Evolutionary conservation across 495 filamentous ascomycete species (phyloP), one percentile per base, ranked within the genome.

Genomic region (Rusavskia elegans): DNA sequence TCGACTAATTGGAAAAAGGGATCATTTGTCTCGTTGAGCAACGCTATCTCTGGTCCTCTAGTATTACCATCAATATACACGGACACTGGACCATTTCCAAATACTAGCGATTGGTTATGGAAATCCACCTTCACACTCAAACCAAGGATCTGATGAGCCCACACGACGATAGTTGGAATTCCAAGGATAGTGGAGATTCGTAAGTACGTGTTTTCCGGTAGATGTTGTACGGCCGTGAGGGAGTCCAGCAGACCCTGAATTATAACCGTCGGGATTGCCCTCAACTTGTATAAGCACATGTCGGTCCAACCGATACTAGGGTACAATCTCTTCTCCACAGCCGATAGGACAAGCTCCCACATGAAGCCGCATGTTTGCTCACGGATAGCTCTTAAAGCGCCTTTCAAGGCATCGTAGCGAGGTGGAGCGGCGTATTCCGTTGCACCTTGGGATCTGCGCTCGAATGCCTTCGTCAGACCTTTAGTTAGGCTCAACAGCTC

Each of bases 351-450:
- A 16, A 49, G 21, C 35, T 49, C 46, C 46, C 46, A 49, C 46
- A 49, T 49, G 29, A 49, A 49, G 4, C 46, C 46, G 46, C 46
- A 35, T 35, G 46, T 49, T 21, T 49, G 46, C 17, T 49, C 46
- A 23, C 46, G 46, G 46, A 49, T 23, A 19, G 46, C 46, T 21
- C 46, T 30, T n/a, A 49, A 23, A 35, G 29, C 20, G n/a, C 46
- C 46, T 35, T 32, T 49, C 46, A 49, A 49, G 21, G 21, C n/a
- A n/a, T 49, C 46, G 30, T 49, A 32, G 4, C 46, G 27, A 49
- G 46, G 46, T 19, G 46, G 46, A 6, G 13, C n/a, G 9, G 16
- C 46, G n/a, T 49, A 49, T 35, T 49, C 35, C 20, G 27, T 25
- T 11, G 48, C 16, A 3, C 36, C 48, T 37, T 39, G 29, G 9